These are phyloP conservation scores for Trifolium repens DNA, from an alignment of 306 rosid genomes.

Conservation along the genomic window DNA sequence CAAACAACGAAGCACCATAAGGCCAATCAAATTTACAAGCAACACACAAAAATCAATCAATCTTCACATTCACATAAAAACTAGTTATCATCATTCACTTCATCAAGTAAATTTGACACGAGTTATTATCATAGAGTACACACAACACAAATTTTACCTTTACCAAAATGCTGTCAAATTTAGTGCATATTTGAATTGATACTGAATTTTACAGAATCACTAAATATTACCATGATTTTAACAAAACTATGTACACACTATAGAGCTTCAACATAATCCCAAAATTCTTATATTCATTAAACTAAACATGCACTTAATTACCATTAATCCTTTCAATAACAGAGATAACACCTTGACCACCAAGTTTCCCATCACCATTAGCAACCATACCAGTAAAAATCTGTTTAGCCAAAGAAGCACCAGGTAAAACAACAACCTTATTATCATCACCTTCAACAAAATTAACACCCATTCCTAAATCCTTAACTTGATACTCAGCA, in stretches of 20 bases:
- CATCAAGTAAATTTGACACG: neutral
- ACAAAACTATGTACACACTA: too few species aligned
- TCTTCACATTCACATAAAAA: neutral
- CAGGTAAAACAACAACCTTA: slow-evolving; percentile 67
- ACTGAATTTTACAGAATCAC: too few species aligned
- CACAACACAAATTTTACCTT: neutral
- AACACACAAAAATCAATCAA: neutral
- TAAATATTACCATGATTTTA: too few species aligned
- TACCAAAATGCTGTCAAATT: too few species aligned
- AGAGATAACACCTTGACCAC: slow-evolving; percentile 71
- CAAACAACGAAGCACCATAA: neutral
- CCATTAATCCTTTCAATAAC: slow-evolving; percentile 76
- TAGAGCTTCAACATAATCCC: too few species aligned
- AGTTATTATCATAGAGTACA: neutral
- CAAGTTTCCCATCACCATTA: slow-evolving; percentile 77
- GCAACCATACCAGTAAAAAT: slow-evolving; percentile 75
- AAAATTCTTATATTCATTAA: too few species aligned
- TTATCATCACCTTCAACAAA: slow-evolving; percentile 56
- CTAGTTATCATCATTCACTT: neutral
- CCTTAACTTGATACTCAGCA: slow-evolving; percentile 82
- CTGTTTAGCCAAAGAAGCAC: slow-evolving; percentile 75
- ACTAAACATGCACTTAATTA: neutral
- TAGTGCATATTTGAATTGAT: neutral
- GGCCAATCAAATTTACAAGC: neutral
- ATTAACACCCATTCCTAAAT: slow-evolving; percentile 84